phyloP scores from a whole-genome alignment of 1,139 yeast species.

The Hanseniaspora uvarum region DNA sequence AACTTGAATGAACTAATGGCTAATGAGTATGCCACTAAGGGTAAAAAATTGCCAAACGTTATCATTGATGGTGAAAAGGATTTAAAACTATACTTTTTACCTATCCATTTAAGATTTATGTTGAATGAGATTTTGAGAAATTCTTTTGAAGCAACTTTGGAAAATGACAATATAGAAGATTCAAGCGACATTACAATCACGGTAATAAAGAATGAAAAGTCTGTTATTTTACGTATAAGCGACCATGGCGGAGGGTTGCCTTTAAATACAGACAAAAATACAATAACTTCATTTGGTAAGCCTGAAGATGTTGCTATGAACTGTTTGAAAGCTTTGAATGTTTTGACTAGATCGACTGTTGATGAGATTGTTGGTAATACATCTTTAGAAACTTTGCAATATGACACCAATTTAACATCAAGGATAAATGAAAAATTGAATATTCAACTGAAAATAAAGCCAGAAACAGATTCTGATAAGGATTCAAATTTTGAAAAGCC shows the following conservation, averaged over 20 bases:
- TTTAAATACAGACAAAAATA: slow-evolving; percentile 23
- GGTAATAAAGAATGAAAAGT: slow-evolving; percentile 54
- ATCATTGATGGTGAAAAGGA: slow-evolving; percentile 54
- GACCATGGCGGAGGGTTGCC: slow-evolving; percentile 79
- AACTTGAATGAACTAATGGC: slow-evolving; percentile 44
- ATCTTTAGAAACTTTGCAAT: slow-evolving; percentile 13
- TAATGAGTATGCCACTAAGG: slow-evolving; percentile 42
- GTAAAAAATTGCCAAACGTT: slow-evolving; percentile 60
- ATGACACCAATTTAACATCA: slow-evolving; percentile 12
- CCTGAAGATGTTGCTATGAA: slow-evolving; percentile 44
- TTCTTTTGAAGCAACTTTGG: slow-evolving; percentile 68
- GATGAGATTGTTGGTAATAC: slow-evolving; percentile 13
- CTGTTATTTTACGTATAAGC: slow-evolving; percentile 65
- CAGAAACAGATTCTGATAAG: not conserved
- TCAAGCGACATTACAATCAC: slow-evolving; percentile 46
- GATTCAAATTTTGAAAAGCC: slow-evolving; percentile 33
- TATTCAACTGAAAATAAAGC: slow-evolving; percentile 4
- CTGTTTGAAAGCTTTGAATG: slow-evolving; percentile 5
- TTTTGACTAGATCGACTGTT: slow-evolving; percentile 8
- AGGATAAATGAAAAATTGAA: slow-evolving; percentile 8
- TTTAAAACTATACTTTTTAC: slow-evolving; percentile 68
- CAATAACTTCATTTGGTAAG: slow-evolving; percentile 80
- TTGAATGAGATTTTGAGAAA: slow-evolving; percentile 81
- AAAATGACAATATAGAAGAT: slow-evolving; percentile 32
- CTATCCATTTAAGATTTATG: slow-evolving; percentile 74